Evolutionary conservation across 805 yeast species (phyloP).

Genomic region (Scheffersomyces ergatensis): DNA sequence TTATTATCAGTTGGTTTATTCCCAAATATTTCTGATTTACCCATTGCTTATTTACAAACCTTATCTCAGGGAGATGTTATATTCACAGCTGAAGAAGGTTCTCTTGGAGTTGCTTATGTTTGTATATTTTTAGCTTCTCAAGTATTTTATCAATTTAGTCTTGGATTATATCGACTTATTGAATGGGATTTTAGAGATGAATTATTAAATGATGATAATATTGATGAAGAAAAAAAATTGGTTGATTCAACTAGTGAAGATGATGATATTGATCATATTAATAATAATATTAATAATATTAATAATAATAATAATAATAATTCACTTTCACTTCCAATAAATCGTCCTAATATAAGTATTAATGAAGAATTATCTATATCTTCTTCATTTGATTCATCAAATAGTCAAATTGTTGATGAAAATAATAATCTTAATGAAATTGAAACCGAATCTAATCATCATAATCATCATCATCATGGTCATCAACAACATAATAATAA

Average conservation of each 20-base stretch:
- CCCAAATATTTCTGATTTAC: constrained; percentile 79
- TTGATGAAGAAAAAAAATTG: constrained; percentile 11
- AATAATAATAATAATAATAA: neutral
- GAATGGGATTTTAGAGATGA: constrained; percentile 63
- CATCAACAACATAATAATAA: constrained; percentile 11
- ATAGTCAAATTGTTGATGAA: neutral
- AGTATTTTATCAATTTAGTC: constrained; percentile 65
- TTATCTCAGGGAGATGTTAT: constrained; percentile 57
- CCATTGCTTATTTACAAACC: constrained; percentile 79
- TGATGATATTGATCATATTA: neutral
- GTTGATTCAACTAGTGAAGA: constrained; percentile 1
- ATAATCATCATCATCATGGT: constrained; percentile 5
- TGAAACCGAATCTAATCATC: neutral
- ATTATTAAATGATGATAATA: constrained; percentile 9
- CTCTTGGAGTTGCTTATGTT: constrained; percentile 79
- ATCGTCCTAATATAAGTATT: neutral
- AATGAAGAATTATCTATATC: neutral
- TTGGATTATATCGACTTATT: constrained; percentile 70
- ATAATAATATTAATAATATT: neutral
- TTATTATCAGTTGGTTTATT: constrained; percentile 67
- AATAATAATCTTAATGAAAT: neutral
- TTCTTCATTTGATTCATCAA: neutral
- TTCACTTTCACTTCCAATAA: neutral
- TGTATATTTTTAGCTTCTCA: constrained; percentile 74
- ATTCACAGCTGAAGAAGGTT: constrained; percentile 58